Conservation (phyloP, 2,329 filamentous ascomycete species). For the Talaromyces sp. region DNA sequence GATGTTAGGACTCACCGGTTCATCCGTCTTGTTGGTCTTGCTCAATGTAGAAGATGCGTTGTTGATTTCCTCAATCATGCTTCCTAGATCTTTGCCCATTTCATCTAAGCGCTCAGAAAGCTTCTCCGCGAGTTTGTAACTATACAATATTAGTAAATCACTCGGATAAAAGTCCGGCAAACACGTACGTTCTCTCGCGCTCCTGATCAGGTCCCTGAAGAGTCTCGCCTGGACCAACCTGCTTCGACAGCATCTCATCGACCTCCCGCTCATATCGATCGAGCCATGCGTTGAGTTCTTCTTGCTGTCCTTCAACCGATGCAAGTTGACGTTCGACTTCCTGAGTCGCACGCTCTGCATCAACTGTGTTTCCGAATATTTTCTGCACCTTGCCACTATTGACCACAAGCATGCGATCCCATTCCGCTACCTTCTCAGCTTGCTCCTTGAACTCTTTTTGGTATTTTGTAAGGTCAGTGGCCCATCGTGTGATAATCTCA, state of each 20-base stretch:
- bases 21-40: constrained; percentile 84
- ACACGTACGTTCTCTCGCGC: constrained; percentile 76
- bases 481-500: constrained; percentile 96
- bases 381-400: constrained; percentile 95
- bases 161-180: background rate
- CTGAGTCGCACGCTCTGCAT: constrained; percentile 86
- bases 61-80: constrained; percentile 99
- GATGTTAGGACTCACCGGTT: constrained; percentile 63
- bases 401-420: constrained; percentile 89
- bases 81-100: constrained; percentile 85
- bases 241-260: constrained; percentile 78
- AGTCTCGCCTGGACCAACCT: constrained; percentile 71
- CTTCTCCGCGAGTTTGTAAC: constrained; percentile 88
- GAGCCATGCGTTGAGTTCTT: constrained; percentile 82
- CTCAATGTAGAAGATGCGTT: constrained; percentile 82
- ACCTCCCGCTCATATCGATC: constrained; percentile 90
- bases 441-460: constrained; percentile 95
- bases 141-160: constrained; percentile 25
- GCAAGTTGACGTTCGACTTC: constrained; percentile 92
- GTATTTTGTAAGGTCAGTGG: constrained; percentile 89
- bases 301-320: constrained; percentile 86
- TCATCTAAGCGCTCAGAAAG: constrained; percentile 86
- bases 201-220: constrained; percentile 90
- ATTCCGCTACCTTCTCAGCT: constrained; percentile 78
- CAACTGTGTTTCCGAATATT: constrained; percentile 85